These are phyloP conservation scores for Quercus parvula DNA, from an alignment of 306 rosid genomes.

Conservation along the genomic window DNA sequence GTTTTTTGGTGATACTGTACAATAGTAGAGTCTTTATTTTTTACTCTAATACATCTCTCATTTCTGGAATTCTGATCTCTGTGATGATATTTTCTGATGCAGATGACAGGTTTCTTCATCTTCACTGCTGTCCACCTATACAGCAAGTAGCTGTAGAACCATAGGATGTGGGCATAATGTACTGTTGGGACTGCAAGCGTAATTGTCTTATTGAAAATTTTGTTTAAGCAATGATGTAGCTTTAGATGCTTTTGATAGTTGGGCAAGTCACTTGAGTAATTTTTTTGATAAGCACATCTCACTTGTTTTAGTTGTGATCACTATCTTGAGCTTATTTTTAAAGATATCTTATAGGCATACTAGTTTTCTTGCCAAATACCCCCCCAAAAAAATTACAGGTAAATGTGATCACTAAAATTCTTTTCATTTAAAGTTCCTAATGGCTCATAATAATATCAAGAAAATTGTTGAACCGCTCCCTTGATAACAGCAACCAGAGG, in stretches of 20 bases:
- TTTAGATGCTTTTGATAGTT: slow-evolving; percentile 21
- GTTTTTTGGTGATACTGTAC: not conserved
- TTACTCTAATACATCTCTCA: not conserved
- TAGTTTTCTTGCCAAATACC: too few relatives aligned
- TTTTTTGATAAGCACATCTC: not conserved
- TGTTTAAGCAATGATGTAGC: slow-evolving; percentile 33
- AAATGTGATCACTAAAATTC: too few relatives aligned
- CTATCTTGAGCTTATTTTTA: not conserved
- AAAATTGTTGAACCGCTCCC: too few relatives aligned
- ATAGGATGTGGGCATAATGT: slow-evolving; percentile 13
- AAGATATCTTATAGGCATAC: too few relatives aligned
- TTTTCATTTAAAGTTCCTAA: too few relatives aligned
- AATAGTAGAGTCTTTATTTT: not conserved
- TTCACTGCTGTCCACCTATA: slow-evolving; percentile 80
- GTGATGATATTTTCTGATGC: slow-evolving; percentile 38
- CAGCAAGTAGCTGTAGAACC: slow-evolving; percentile 58
- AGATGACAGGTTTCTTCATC: slow-evolving; percentile 90
- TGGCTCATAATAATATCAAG: too few relatives aligned
- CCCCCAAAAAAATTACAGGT: too few relatives aligned
- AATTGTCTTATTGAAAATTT: slow-evolving; percentile 42
- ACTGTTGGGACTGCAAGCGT: slow-evolving; percentile 16
- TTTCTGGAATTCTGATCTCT: slow-evolving; percentile 9
- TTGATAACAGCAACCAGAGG: too few relatives aligned
- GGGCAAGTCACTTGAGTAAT: not conserved
- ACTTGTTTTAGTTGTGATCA: not conserved